Evolutionary conservation across 1,284 basidiomycete genomes (phyloP).

Genomic region (Trichosporon sp.): DNA sequence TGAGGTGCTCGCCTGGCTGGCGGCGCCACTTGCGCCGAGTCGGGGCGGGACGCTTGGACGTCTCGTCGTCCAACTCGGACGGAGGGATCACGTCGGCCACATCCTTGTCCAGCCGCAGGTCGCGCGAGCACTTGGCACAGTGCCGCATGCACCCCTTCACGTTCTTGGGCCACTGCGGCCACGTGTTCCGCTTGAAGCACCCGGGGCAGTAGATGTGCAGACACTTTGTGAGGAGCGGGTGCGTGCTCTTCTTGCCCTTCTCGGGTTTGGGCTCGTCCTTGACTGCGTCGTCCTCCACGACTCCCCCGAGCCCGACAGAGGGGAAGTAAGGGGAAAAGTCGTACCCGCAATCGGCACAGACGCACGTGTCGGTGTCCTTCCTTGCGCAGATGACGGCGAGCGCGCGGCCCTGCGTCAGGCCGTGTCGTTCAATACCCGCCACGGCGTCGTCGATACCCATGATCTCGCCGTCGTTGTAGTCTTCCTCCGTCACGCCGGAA

Average conservation of each 20-base stretch:
- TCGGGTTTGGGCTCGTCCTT: slow-evolving; percentile 48
- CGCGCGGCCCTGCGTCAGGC: slow-evolving; percentile 75
- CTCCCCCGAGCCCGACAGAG: slow-evolving; percentile 55
- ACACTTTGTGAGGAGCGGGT: slow-evolving; percentile 77
- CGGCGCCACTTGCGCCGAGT: slow-evolving; percentile 69
- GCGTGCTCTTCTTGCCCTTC: slow-evolving; percentile 43
- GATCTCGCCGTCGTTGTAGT: slow-evolving; percentile 64
- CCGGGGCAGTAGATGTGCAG: slow-evolving; percentile 85
- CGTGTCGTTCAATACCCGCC: slow-evolving; percentile 73
- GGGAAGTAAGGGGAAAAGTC: slow-evolving; percentile 67
- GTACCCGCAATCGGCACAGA: slow-evolving; percentile 80
- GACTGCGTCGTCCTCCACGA: slow-evolving; percentile 59
- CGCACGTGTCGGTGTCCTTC: slow-evolving; percentile 79
- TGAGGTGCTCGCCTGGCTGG: slow-evolving; percentile 69
- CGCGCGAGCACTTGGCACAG: slow-evolving; percentile 74
- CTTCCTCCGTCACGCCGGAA: slow-evolving; percentile 53
- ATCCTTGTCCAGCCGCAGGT: slow-evolving; percentile 64
- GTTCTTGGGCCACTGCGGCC: slow-evolving; percentile 75
- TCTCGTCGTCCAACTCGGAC: slow-evolving; percentile 61
- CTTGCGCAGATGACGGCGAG: slow-evolving; percentile 76
- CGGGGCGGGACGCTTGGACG: slow-evolving; percentile 30
- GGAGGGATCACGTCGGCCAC: slow-evolving; percentile 73
- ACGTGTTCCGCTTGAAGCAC: slow-evolving; percentile 77
- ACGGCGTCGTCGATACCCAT: slow-evolving; percentile 73
- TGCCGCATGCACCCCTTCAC: slow-evolving; percentile 63